Base-by-base conservation (phyloP, 1,139 yeast genomes). In the Hemisphaericaspora subhashii region DNA sequence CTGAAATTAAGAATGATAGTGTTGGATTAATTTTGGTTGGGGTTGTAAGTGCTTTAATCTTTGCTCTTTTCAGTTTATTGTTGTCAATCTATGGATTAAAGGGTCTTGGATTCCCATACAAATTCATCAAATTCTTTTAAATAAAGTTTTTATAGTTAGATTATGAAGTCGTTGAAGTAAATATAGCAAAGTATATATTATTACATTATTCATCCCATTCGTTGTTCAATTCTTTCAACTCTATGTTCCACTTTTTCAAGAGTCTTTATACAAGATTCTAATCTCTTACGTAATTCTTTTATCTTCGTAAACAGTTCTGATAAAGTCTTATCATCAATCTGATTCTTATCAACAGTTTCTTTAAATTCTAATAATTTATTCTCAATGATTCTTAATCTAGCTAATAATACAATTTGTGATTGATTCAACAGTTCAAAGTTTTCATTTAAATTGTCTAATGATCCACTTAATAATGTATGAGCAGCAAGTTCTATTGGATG, bases 31-130 rank as follows among this genome's bases (percentile, higher is more conserved):
- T 73, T n/a, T 70, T 75, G 9, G 71, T 77, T 9, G 50, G 67
- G 1, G 46, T 66, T 3, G 54, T 75, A 13, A 57, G 74, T 18
- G 51, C 59, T 1, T 51, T 67, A 17, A 55, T 81, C 20, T 77
- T 77, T 50, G 52, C 78, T 11, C 59, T 74, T 37, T 84, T 74
- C 62, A 76, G 85, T 48, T 64, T 72, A 25, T 65, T 81, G 44
- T 66, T 83, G 39, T 62, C 67, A 17, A 67, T 83, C 33, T 85
- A 82, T 62, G 72, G 68, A 20, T 51, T 73, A 47, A 85, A 85
- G 62, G 77, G 78, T 39, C 51, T 65, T 9, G 83, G 83, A 0
- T 85, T 83, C 54, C 95, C 94, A 40, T 81, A 62, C 56, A 57
- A 55, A 41, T 60, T 79, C 45, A 54, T 74, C 43, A 54, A 55